Conservation (phyloP, 2,329 filamentous ascomycete genomes). For the Xylaria hypoxylon region DNA sequence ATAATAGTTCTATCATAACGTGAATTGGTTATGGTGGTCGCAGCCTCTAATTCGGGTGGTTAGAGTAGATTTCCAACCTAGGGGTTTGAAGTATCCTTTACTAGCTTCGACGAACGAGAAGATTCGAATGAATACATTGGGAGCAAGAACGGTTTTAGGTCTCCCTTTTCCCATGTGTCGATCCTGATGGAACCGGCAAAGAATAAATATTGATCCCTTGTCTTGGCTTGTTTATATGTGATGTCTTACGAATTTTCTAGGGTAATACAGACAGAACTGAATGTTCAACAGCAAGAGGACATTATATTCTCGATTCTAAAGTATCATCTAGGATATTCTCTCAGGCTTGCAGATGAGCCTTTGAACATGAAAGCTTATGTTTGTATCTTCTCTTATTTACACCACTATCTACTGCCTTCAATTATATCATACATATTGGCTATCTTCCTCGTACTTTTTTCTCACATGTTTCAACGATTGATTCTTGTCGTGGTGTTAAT, state of each 20-base stretch:
- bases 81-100: neutral
- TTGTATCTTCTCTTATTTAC: neutral
- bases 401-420: neutral
- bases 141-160: neutral
- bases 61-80: neutral
- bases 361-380: no score
- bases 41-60: neutral
- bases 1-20: neutral
- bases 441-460: no score
- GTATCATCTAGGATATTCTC: neutral
- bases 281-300: neutral
- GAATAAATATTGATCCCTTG: neutral
- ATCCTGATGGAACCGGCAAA: neutral
- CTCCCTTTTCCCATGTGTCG: neutral
- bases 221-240: neutral
- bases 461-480: no score
- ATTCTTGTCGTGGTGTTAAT: no score
- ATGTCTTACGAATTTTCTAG: neutral
- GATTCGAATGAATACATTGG: neutral
- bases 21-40: neutral
- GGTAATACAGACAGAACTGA: neutral
- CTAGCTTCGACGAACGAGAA: neutral
- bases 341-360: neutral
- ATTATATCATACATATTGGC: no score
- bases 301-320: neutral